A percentile compares a stretch with the other conserved stretches of the same genome.
Conservation (phyloP, 2,329 filamentous ascomycete species). For the Aspergillus quadrilineatus region DNA sequence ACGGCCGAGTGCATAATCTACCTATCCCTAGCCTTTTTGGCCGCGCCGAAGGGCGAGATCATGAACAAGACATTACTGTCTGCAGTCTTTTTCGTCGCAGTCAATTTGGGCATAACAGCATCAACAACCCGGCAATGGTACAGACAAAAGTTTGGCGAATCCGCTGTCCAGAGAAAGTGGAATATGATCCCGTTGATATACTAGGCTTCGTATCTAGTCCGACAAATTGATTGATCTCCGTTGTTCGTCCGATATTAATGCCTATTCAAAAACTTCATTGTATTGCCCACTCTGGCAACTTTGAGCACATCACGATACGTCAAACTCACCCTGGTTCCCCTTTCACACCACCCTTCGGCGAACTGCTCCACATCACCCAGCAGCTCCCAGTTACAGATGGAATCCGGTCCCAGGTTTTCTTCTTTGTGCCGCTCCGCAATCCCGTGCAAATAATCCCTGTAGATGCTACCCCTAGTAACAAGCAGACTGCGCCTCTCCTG, state of each 20-base stretch:
- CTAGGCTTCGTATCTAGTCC: constrained; percentile 19
- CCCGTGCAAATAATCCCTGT: constrained; percentile 59
- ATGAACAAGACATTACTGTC: constrained; percentile 73
- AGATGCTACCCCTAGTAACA: constrained; percentile 55
- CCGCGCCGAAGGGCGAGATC: constrained; percentile 64
- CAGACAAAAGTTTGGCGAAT: constrained; percentile 67
- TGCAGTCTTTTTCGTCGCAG: constrained; percentile 69
- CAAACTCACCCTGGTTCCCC: constrained; percentile 57
- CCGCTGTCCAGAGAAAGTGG: constrained; percentile 64
- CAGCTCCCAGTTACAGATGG: constrained; percentile 59
- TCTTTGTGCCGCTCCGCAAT: constrained; percentile 61
- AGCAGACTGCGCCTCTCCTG: constrained; percentile 78
- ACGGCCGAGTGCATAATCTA: constrained; percentile 86
- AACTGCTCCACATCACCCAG: constrained; percentile 45
- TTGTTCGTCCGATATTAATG: constrained; percentile 12
- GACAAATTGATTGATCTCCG: constrained; percentile 4
- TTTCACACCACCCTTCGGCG: constrained; percentile 44
- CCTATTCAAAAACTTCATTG: constrained; percentile 55
- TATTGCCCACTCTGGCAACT: constrained; percentile 71
- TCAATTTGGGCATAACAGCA: constrained; percentile 82
- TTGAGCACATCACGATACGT: constrained; percentile 82
- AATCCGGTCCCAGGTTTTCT: constrained; percentile 55
- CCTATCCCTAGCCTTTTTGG: constrained; percentile 69
- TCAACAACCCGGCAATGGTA: constrained; percentile 78
- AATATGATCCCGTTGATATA: constrained; percentile 67